Evolutionary conservation across 2,329 filamentous ascomycete species (phyloP), one percentile per base, ranked within the genome.

Genomic region (Metarhizium humberi): DNA sequence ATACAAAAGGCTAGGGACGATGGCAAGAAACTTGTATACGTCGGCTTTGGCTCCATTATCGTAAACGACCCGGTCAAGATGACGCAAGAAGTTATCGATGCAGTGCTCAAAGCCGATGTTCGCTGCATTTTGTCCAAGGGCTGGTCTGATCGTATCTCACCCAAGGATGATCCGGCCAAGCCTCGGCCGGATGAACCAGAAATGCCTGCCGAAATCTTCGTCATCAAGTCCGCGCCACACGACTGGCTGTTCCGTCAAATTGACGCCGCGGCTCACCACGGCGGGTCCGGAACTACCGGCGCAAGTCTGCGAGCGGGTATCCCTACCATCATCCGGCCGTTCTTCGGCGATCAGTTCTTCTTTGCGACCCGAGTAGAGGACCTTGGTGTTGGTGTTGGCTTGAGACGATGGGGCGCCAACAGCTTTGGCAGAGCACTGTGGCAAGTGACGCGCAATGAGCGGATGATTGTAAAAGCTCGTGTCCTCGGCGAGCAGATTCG

Each of bases 261-360:
- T 55, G 94, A 99, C 66, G 94, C 92, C 4, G 92, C 89, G 3
- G 90, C 89, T 7, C 94, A 99, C 67, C 94, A 99, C 66, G 94
- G 94, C 50, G 94, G 94, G 5, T 90, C 91, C 4, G 94, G 94
- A 2, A 99, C 94, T 0, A 99, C 94, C 0, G 94, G 94, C 2
- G 94, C 94, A 1, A 95, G 90, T 69, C 76, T 99, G 51, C 81
- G 94, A 53, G 92, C 92, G 0, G 94, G 94, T 2, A 83, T 96
- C 5, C 94, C 94, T 0, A 97, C 94, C 0, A 92, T 99, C 60
- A 88, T 97, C 66, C 89, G 92, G 58, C 94, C 94, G 0, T 99
- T 97, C 75, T 99, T 99, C 66, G 94, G 94, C 5, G 94, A 99
- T 64, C 94, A 99, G 67, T 96, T 88, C 77, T 99, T 99, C 76